Conservation (phyloP, 2,329 filamentous ascomycete genomes). For the Aureobasidium uvarum region DNA sequence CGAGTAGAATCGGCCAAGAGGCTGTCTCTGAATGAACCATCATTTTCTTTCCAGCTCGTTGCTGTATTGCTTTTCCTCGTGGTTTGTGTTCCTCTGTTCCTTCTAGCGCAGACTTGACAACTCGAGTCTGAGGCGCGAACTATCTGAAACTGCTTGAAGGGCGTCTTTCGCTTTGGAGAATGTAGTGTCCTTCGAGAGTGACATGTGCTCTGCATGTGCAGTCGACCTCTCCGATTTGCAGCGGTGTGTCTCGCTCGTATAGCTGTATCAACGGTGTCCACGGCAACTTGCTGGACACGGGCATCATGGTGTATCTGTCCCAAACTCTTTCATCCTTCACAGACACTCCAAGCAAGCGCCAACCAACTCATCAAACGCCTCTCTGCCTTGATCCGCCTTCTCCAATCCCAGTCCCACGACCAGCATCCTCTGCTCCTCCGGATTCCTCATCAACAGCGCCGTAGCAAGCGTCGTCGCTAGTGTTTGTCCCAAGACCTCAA, state of each 20-base stretch:
- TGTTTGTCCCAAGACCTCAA: conserved; percentile 75
- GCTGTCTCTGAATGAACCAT: neutral
- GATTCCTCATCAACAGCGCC: conserved; percentile 68
- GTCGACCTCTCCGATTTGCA: neutral
- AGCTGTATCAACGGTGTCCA: neutral
- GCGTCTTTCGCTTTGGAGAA: neutral
- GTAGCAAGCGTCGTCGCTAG: conserved; percentile 88
- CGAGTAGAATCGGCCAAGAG: conserved; percentile 13
- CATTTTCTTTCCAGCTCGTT: neutral
- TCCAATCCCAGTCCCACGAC: conserved; percentile 59
- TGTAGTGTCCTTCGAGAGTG: neutral
- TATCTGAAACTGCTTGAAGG: neutral
- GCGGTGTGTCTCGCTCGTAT: neutral
- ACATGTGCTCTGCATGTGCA: neutral
- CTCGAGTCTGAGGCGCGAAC: neutral
- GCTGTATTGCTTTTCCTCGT: too few relatives aligned
- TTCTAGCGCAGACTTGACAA: neutral
- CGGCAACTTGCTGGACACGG: neutral
- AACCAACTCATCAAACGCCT: conserved; percentile 43
- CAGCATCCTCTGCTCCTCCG: conserved; percentile 59
- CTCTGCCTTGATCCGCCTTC: conserved; percentile 42
- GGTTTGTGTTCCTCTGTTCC: neutral
- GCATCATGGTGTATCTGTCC: neutral
- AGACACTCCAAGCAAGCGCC: conserved; percentile 37
- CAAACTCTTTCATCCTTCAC: conserved; percentile 26